phyloP scores from a whole-genome alignment of 2,329 filamentous ascomycete genomes.

The Aspergillus amoenus region DNA sequence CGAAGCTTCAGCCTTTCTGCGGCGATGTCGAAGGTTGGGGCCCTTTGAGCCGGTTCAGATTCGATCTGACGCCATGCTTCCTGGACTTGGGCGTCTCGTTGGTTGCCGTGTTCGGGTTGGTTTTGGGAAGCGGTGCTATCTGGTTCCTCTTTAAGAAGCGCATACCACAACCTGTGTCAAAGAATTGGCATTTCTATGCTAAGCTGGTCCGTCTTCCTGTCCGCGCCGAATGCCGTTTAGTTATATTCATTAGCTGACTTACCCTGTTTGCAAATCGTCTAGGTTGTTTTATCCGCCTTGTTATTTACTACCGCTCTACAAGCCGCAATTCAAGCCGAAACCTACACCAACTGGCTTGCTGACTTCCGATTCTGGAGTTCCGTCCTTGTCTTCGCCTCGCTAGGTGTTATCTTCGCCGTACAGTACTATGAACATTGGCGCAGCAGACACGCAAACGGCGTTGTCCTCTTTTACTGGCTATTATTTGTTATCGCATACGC shows the following conservation, averaged over 20 bases:
- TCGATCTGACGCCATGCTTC: conserved; percentile 97
- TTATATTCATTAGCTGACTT: conserved; percentile 2
- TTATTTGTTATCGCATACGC: conserved; percentile 75
- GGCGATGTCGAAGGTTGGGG: conserved; percentile 94
- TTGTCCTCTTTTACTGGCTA: conserved; percentile 90
- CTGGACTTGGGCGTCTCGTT: conserved; percentile 83
- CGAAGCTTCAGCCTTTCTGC: conserved; percentile 68
- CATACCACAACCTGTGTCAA: conserved; percentile 65
- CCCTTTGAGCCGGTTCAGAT: conserved; percentile 79
- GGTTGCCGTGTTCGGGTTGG: conserved; percentile 75
- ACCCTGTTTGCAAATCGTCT: neutral
- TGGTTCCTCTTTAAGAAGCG: conserved; percentile 76
- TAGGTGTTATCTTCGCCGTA: conserved; percentile 71
- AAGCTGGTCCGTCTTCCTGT: conserved; percentile 68
- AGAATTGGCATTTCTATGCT: conserved; percentile 88
- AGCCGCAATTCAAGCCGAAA: conserved; percentile 71
- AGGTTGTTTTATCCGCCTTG: conserved; percentile 66
- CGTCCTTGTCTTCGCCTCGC: conserved; percentile 67
- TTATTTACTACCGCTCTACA: conserved; percentile 69
- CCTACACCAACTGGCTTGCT: conserved; percentile 68
- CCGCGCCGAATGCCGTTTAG: neutral
- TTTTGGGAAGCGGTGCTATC: conserved; percentile 74
- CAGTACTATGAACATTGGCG: conserved; percentile 87
- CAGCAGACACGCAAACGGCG: conserved; percentile 79
- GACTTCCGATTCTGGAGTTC: conserved; percentile 89